Evolutionary conservation across 2,329 filamentous ascomycete species (phyloP), one percentile per base, ranked within the genome.

Genomic region (Phyllosticta citribraziliensis): DNA sequence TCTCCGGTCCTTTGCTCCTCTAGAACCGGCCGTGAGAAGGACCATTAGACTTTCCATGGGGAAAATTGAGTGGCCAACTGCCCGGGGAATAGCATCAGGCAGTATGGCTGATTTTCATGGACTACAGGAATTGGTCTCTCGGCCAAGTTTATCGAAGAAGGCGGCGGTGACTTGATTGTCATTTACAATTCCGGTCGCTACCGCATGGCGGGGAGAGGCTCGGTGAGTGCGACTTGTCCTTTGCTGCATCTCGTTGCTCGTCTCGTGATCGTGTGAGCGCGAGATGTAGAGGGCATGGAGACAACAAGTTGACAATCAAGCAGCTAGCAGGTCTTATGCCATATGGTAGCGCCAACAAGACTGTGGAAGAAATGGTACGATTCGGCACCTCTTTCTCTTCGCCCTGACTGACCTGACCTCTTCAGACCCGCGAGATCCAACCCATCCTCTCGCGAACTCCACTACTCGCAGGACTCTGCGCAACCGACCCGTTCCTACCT

Each of bases 101-200:
- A 24, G 52, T 25, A 17, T n/a, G 17, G 19, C 40, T n/a, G 12
- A 30, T 30, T 30, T 30, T n/a, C 8, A n/a, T n/a, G 40, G 1
- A 3, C 25, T 58, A 22, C 58, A 81, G 84, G 85, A 52, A 88
- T 87, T 62, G 87, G 87, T 0, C 79, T 89, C 3, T 86, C 85
- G 2, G 86, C 87, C 63, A 89, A 89, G 67, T 87, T 82, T 67
- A 81, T 88, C 65, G 87, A 89, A 70, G 79, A 80, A 54, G 87
- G 86, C 47, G 85, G 86, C 63, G 84, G 81, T 14, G 86, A 89
- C 67, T 75, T 89, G 52, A 88, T 89, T 67, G 84, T 88, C 64
- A 81, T 89, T 66, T 89, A 89, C 76, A 89, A 89, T 71, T 86
- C 83, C 47, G 87, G 87, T 0, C 81, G 86, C 3, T 89, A 86